Percentiles rank a stretch among this genome's conserved stretches.
These are phyloP conservation scores for Colletotrichum tabaci DNA, from an alignment of 2,329 filamentous ascomycete species.

Conservation along the genomic window DNA sequence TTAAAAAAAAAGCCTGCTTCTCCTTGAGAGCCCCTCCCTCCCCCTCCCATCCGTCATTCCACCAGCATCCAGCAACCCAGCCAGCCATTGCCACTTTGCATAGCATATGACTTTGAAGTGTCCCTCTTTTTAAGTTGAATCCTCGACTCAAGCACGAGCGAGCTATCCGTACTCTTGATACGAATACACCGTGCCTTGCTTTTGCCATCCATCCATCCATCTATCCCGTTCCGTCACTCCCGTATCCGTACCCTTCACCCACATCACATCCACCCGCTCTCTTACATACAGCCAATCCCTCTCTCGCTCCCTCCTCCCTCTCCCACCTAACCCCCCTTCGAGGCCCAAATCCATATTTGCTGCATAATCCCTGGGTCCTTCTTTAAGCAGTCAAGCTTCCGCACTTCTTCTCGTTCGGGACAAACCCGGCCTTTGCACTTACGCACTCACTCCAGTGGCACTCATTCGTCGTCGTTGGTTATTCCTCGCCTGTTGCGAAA, in stretches of 20 bases:
- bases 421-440: conserved; percentile 14
- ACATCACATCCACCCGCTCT: conserved; percentile 30
- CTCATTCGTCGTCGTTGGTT: neutral
- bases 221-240: conserved; percentile 10
- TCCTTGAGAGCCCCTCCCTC: neutral
- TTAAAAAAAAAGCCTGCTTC: conserved; percentile 26
- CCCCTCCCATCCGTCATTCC: conserved; percentile 18
- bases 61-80: conserved; percentile 24
- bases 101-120: conserved; percentile 29
- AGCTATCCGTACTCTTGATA: neutral
- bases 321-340: neutral
- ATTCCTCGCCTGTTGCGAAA: conserved; percentile 25
- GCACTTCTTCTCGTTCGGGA: conserved; percentile 25
- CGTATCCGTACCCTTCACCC: conserved; percentile 5
- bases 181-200: conserved; percentile 4
- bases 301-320: neutral
- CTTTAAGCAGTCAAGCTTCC: conserved; percentile 40
- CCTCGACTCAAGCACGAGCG: conserved; percentile 3
- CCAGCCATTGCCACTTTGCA: conserved; percentile 37
- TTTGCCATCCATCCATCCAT: conserved; percentile 17
- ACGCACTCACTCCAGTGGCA: too few species aligned
- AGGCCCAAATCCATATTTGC: conserved; percentile 30
- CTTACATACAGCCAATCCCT: conserved; percentile 23
- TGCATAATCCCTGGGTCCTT: conserved; percentile 37
- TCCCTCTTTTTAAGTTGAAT: conserved; percentile 29